These are phyloP conservation scores for Tylopilus microsporus DNA, from an alignment of 1,284 basidiomycete genomes.

Conservation along the genomic window DNA sequence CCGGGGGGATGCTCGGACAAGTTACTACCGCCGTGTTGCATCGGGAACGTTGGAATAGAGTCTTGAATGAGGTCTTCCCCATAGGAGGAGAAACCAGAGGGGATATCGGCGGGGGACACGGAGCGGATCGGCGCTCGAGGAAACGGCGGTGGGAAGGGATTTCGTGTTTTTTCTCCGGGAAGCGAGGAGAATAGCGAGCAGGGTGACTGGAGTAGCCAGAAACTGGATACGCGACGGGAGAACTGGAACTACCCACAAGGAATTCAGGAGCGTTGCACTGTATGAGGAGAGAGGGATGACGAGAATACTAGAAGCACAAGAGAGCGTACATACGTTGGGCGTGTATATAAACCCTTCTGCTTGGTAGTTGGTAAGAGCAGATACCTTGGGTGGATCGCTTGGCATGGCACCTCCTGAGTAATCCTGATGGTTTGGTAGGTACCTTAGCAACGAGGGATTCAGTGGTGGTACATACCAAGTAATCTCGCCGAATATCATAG, in stretches of 20 bases:
- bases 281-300: background rate
- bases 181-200: conserved; percentile 7
- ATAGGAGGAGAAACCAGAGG: conserved; percentile 14
- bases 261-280: conserved; percentile 29
- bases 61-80: conserved; percentile 25
- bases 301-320: background rate
- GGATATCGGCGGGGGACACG: conserved; percentile 13
- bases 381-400: background rate
- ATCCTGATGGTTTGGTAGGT: conserved; percentile 14
- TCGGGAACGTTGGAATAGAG: conserved; percentile 29
- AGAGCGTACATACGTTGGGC: conserved; percentile 19
- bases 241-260: conserved; percentile 30
- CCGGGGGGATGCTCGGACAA: conserved; percentile 15
- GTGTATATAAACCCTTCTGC: conserved; percentile 28
- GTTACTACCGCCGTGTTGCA: conserved; percentile 20
- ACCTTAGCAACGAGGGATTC: background rate
- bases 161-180: conserved; percentile 1
- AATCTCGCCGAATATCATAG: background rate
- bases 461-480: conserved; percentile 15
- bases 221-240: conserved; percentile 30
- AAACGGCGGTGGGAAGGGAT: conserved; percentile 9
- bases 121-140: conserved; percentile 19
- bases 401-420: background rate
- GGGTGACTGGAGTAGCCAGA: conserved; percentile 28
- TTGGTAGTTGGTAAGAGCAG: background rate